Evolutionary conservation across 1,284 basidiomycete species (phyloP).

Genomic region (Moniliophthora roreri): DNA sequence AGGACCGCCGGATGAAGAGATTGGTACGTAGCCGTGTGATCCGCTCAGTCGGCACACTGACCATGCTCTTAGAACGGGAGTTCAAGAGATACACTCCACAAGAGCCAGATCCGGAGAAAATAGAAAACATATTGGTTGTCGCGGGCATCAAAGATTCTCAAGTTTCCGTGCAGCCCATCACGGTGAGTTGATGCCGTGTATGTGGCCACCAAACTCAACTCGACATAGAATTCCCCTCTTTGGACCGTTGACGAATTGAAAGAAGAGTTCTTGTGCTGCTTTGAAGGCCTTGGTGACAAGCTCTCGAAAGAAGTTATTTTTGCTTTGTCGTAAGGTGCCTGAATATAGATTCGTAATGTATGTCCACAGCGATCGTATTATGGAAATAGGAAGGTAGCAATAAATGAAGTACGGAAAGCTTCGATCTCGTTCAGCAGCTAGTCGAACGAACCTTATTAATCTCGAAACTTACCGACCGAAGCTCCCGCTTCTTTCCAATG

Average conservation of each 20-base stretch:
- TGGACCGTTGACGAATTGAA: slow-evolving; percentile 26
- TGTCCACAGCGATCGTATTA: too few relatives aligned
- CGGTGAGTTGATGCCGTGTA: slow-evolving; percentile 2
- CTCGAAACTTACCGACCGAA: too few relatives aligned
- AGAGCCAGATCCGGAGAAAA: slow-evolving; percentile 14
- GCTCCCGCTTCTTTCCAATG: too few relatives aligned
- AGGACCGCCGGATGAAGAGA: slow-evolving; percentile 20
- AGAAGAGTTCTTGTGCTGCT: slow-evolving; percentile 30
- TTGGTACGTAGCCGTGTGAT: slow-evolving; percentile 7
- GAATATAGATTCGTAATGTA: too few relatives aligned
- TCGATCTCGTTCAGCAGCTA: too few relatives aligned
- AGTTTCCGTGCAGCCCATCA: slow-evolving; percentile 15
- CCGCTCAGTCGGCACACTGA: not conserved
- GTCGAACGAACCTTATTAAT: not conserved
- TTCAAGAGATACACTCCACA: slow-evolving; percentile 7
- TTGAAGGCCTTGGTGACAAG: slow-evolving; percentile 40
- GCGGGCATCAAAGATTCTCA: slow-evolving; percentile 15
- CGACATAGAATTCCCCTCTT: slow-evolving; percentile 20
- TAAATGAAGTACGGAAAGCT: too few relatives aligned
- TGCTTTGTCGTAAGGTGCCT: not conserved
- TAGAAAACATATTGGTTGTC: slow-evolving; percentile 19
- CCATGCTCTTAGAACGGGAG: not conserved
- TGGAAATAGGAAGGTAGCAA: too few relatives aligned
- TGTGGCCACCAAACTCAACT: not conserved
- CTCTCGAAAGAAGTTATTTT: slow-evolving; percentile 38